Conservation (phyloP, 2,329 filamentous ascomycete species). For the Aquanectria penicillioides region DNA sequence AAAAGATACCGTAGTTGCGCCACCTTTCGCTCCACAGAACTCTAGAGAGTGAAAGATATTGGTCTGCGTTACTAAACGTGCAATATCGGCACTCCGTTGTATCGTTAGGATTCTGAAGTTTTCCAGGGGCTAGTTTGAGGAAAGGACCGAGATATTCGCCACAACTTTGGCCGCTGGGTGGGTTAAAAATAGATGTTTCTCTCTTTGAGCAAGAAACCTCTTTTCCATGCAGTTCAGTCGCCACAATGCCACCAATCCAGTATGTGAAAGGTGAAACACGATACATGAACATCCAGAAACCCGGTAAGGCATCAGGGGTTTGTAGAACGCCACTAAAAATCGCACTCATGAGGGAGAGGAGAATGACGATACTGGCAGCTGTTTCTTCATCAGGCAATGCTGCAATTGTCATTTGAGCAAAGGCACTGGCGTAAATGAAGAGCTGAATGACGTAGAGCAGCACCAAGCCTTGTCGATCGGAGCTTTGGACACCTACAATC, state of each 20-base stretch:
- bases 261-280: conserved; percentile 74
- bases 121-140: conserved; percentile 60
- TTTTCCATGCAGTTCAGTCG: conserved; percentile 70
- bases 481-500: conserved; percentile 58
- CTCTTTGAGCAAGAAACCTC: conserved; percentile 59
- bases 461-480: conserved; percentile 70
- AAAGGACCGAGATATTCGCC: conserved; percentile 69
- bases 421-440: conserved; percentile 76
- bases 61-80: conserved; percentile 67
- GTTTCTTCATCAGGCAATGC: conserved; percentile 76
- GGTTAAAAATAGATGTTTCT: conserved; percentile 73
- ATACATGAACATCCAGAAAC: conserved; percentile 84
- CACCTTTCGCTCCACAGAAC: conserved; percentile 67
- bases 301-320: conserved; percentile 65
- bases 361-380: conserved; percentile 69
- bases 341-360: conserved; percentile 67
- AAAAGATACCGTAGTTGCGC: conserved; percentile 77
- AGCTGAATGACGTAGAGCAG: conserved; percentile 73
- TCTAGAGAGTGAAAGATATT: conserved; percentile 60
- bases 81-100: conserved; percentile 73
- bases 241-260: conserved; percentile 73
- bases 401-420: conserved; percentile 78
- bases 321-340: conserved; percentile 74
- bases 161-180: conserved; percentile 72
- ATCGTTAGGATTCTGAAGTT: conserved; percentile 69